A percentile compares a stretch with the other conserved stretches of the same genome.
phyloP scores from a whole-genome alignment of 164 flowering plant genomes.

The Stephania cephalantha region DNA sequence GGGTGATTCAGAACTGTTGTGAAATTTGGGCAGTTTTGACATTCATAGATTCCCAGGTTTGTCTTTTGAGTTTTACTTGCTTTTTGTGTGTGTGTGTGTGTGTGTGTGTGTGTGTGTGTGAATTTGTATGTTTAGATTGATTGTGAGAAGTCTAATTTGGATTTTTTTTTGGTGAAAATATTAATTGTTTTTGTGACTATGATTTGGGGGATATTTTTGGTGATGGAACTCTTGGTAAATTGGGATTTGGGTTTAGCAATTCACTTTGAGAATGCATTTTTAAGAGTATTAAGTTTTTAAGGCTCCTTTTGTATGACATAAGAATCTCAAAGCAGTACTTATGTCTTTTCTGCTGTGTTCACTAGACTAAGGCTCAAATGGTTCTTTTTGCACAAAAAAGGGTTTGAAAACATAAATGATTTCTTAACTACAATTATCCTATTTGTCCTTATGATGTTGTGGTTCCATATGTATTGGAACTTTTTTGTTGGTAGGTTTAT shows the following conservation, averaged over 20 bases:
- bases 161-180: not conserved
- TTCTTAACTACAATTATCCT: not conserved
- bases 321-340: too few relatives aligned
- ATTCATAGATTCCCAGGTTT: not conserved
- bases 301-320: too few relatives aligned
- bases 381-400: not conserved
- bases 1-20: slow-evolving; percentile 37
- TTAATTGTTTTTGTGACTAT: not conserved
- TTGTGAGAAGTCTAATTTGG: not conserved
- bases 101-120: too few relatives aligned
- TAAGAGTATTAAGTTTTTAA: too few relatives aligned
- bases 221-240: not conserved
- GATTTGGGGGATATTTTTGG: not conserved
- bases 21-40: not conserved
- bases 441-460: not conserved
- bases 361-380: too few relatives aligned
- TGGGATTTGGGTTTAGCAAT: not conserved
- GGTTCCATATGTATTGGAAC: not conserved
- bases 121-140: too few relatives aligned
- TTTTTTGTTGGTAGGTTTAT: not conserved
- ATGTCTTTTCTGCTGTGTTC: too few relatives aligned
- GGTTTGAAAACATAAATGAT: not conserved
- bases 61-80: not conserved
- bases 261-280: not conserved
- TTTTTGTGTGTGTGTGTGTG: not conserved